Base-by-base conservation (phyloP, 2,329 filamentous ascomycete genomes). In the Diplodia scrobiculata region DNA sequence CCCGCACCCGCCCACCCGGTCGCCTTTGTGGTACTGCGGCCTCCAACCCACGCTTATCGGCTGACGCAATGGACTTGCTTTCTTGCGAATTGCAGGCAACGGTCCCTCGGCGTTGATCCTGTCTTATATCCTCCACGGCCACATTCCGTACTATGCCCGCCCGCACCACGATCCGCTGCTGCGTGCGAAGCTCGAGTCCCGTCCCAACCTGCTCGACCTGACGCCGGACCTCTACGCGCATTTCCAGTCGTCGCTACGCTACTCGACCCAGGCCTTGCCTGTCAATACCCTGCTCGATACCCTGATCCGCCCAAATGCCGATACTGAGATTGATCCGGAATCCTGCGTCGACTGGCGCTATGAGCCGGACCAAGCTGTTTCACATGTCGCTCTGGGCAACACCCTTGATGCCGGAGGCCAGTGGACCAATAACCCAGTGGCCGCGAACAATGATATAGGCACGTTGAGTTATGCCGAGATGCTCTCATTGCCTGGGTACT, bases 401-500 rank as follows among this genome's bases (percentile, higher is more conserved):
- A 78, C 84, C 0, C 66, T 75, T 9, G 74, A 79, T 48, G 78
- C 84, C 1, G 86, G 86, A 17, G 86, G 86, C 6, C 85, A 87
- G 72, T 88, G 86, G 86, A 82, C 81, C 0, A 83, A 85, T 59
- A 82, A 84, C 66, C 80, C 82, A 0, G 78, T 81, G 14, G 78
- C 78, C 29, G 80, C 82, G 3, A 85, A 81, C 71, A 82, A 81
- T 74, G 80, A 86, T 66, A 86, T 87, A 68, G 84, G 83, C 51
- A 84, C 85, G 0, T 72, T 88, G 73, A 87, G 85, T 73, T 87
- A 88, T 76, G 84, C 85, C 2, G 84, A 86, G 67, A 84, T 86
- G 81, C 78, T 88, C 6, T 86, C 84, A 14, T 76, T 88, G 29
- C 86, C 86, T 0, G 85, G 83, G 0, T 87, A 87, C 71, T 82